phyloP scores from a whole-genome alignment of 1,284 basidiomycete genomes.

The Leccinum subrobustum region DNA sequence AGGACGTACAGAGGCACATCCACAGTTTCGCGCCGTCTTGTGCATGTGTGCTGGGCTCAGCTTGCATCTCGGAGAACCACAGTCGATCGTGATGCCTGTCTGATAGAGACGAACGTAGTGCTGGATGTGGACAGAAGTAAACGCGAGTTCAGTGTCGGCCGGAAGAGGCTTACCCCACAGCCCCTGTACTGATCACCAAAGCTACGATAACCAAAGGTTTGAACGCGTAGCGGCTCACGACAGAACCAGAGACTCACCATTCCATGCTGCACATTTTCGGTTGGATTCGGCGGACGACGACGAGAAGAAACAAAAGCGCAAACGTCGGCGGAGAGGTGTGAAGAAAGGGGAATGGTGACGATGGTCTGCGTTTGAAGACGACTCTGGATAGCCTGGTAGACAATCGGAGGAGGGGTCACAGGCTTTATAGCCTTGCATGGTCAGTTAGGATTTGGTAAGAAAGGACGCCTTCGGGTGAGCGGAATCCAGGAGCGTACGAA shows the following conservation, averaged over 20 bases:
- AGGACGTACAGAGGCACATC: constrained; percentile 31
- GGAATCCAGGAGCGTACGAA: constrained; percentile 28
- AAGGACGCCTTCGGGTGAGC: constrained; percentile 30
- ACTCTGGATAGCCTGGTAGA: neutral
- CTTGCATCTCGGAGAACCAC: constrained; percentile 40
- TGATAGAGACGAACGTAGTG: constrained; percentile 57
- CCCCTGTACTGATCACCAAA: constrained; percentile 64
- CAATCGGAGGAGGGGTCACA: constrained; percentile 6
- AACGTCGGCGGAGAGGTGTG: neutral
- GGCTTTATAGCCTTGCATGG: constrained; percentile 31
- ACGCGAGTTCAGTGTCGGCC: neutral
- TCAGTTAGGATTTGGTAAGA: constrained; percentile 33
- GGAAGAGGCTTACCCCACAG: constrained; percentile 46
- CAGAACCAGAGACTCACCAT: constrained; percentile 33
- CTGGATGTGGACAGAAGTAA: constrained; percentile 28
- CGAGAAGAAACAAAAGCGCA: neutral
- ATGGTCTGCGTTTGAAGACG: neutral
- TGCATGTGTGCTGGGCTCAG: constrained; percentile 47
- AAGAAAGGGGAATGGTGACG: neutral
- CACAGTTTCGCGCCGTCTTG: constrained; percentile 40
- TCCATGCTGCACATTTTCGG: constrained; percentile 45
- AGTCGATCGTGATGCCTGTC: constrained; percentile 46
- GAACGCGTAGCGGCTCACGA: neutral
- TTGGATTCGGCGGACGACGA: constrained; percentile 1
- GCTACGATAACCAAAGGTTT: constrained; percentile 33